Percentiles rank a stretch among this genome's conserved stretches.
phyloP scores from a whole-genome alignment of 352 stramenopile species.

The Phytophthora cryptogea region DNA sequence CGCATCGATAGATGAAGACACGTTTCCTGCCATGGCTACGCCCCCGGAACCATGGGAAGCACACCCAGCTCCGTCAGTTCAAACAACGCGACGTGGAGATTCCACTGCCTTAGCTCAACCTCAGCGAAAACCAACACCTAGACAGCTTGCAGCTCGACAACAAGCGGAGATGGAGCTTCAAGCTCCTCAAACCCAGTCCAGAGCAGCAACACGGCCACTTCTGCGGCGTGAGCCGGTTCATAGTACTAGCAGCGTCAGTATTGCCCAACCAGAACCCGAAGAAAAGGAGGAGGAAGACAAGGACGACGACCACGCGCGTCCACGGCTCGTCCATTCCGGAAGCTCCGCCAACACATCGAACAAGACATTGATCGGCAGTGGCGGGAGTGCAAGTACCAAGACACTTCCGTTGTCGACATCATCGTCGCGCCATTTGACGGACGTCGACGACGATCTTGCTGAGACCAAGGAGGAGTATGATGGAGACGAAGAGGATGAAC shows the following conservation, averaged over 20 bases:
- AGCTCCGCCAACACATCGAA: conserved; percentile 51
- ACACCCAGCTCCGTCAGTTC: background rate
- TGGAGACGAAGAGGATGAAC: conserved; percentile 47
- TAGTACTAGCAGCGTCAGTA: conserved; percentile 35
- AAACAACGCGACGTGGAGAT: conserved; percentile 18
- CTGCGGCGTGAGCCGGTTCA: conserved; percentile 29
- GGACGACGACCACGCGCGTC: conserved; percentile 32
- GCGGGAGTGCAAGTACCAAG: conserved; percentile 56
- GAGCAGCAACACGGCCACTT: conserved; percentile 27
- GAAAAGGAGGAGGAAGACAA: conserved; percentile 31
- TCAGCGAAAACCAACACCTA: conserved; percentile 23
- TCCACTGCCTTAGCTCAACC: background rate
- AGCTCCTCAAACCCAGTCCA: conserved; percentile 20
- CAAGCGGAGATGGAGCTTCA: conserved; percentile 19
- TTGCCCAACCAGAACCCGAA: conserved; percentile 19
- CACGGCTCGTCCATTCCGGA: conserved; percentile 33
- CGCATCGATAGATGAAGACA: conserved; percentile 39
- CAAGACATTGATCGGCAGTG: conserved; percentile 51
- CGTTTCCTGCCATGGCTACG: conserved; percentile 20
- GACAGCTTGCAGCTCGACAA: conserved; percentile 22
- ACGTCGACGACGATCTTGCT: conserved; percentile 38
- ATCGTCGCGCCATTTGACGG: conserved; percentile 47
- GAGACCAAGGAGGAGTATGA: conserved; percentile 42
- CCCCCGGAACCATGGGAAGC: conserved; percentile 13
- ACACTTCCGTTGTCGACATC: conserved; percentile 54